A percentile compares a stretch with the other conserved stretches of the same genome.
Conservation (phyloP, 495 filamentous ascomycete genomes). For the Penicillium bialowiezense region DNA sequence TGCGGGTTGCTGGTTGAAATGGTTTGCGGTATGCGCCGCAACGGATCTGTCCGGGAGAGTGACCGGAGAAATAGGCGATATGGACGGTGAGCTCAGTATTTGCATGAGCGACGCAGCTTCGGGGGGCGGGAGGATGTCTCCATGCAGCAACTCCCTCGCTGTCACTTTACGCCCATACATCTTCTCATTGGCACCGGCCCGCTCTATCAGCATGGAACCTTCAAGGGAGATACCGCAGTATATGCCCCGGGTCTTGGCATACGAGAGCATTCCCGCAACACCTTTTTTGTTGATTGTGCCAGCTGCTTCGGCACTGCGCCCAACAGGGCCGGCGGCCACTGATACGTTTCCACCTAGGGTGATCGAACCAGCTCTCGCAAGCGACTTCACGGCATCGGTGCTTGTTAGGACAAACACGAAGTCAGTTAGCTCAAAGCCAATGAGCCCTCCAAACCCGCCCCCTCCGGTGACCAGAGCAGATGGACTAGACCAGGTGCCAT, state of each 20-base stretch:
- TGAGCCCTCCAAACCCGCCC: not conserved
- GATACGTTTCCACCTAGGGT: constrained; percentile 6
- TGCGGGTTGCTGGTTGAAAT: too few species aligned
- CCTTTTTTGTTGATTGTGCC: not conserved
- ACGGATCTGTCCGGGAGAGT: too few species aligned
- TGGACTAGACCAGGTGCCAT: too few species aligned
- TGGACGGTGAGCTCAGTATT: too few species aligned
- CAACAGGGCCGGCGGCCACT: not conserved
- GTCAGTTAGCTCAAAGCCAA: constrained; percentile 5
- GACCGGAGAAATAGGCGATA: too few species aligned
- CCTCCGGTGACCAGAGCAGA: not conserved
- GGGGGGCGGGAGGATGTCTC: too few species aligned
- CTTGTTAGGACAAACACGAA: constrained; percentile 5
- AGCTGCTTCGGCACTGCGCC: constrained; percentile 3
- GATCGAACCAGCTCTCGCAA: constrained; percentile 1
- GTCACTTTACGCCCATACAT: too few species aligned
- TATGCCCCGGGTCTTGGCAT: constrained; percentile 3
- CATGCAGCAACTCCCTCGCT: too few species aligned
- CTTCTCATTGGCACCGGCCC: too few species aligned
- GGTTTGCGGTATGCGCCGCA: too few species aligned
- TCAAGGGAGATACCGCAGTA: constrained; percentile 2
- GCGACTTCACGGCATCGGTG: not conserved
- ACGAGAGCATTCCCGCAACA: constrained; percentile 2
- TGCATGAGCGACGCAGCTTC: too few species aligned
- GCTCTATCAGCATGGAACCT: not conserved